Percentiles rank a stretch among this genome's conserved stretches.
phyloP scores from a whole-genome alignment of 2,329 filamentous ascomycete species.

The Fusarium sulawesiense region DNA sequence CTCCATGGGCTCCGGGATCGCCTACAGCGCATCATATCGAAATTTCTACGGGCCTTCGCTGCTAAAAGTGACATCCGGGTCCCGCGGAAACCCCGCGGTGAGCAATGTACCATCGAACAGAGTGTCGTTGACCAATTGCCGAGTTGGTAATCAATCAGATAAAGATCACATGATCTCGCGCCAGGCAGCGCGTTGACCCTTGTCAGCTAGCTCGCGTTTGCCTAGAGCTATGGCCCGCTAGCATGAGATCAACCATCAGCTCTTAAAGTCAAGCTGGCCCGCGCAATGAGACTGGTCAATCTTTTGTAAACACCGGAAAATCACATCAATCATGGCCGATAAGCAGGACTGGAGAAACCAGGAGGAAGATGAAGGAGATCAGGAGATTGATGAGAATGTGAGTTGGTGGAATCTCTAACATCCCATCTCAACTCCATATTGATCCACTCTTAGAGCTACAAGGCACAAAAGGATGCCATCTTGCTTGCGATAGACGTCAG shows the following conservation, averaged over 20 bases:
- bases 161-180: slow-evolving; percentile 49
- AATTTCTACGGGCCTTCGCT: slow-evolving; percentile 13
- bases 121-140: slow-evolving; percentile 42
- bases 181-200: slow-evolving; percentile 36
- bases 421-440: slow-evolving; percentile 8
- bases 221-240: slow-evolving; percentile 46
- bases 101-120: slow-evolving; percentile 30
- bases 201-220: slow-evolving; percentile 48
- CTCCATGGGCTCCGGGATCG: slow-evolving; percentile 42
- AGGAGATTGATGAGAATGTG: slow-evolving; percentile 72
- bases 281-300: slow-evolving; percentile 26
- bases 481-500: slow-evolving; percentile 95
- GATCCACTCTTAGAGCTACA: slow-evolving; percentile 74
- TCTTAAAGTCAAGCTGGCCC: slow-evolving; percentile 41
- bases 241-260: slow-evolving; percentile 38
- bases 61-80: slow-evolving; percentile 13
- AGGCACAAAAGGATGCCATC: slow-evolving; percentile 95
- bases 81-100: not conserved
- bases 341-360: slow-evolving; percentile 60
- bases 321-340: slow-evolving; percentile 49
- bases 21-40: slow-evolving; percentile 39
- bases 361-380: slow-evolving; percentile 73
- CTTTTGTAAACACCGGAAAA: slow-evolving; percentile 15
- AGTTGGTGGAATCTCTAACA: slow-evolving; percentile 36
- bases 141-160: slow-evolving; percentile 33